Evolutionary conservation across 768 basidiomycete species (phyloP), one percentile per base, ranked within the genome.

Genomic region (Cystofilobasidium ferigula): DNA sequence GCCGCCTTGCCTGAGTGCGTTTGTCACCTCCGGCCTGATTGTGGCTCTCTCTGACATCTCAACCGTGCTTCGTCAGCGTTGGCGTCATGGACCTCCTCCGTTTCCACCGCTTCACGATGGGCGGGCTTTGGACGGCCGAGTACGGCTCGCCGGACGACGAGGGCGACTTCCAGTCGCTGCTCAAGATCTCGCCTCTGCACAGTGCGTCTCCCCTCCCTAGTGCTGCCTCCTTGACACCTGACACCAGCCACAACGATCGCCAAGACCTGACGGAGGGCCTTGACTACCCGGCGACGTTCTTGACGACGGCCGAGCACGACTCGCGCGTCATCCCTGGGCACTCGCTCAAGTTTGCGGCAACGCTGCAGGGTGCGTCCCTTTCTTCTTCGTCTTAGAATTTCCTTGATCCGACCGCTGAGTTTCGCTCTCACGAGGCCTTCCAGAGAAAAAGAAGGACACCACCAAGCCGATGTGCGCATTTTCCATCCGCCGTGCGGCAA

Each of bases 1-100:
- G 66, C 66, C 34, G 60, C 66, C n/a, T 43, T 68, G 3, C 60
- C 66, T 0, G 66, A 68, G 64, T 65, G 59, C n/a, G 64, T 59
- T 32, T n/a, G 13, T 38, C 38, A 9, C 20, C n/a, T 7, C 34
- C 20, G 6, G 4, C 30, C 26, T 34, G 6, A 7, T 34, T 30
- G 3, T 34, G 8, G 36, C 30, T 2, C 22, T 9, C 34, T 38
- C 16, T 30, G 32, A 20, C 18, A 16, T 9, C 18, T 43, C 28
- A 2, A 24, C 30, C 3, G 16, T 45, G 16, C 16, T 24, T 8
- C 0, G 1, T 57, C 36, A 65, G 64, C 32, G 66, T 68, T 20
- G 66, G 66, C 24, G 66, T 68, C 4, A 53, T 56, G 36, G 66
- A 68, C 36, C 66, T 68, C 1, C 57, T 68, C 18, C 60, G 66